phyloP scores from a whole-genome alignment of 768 basidiomycete genomes.

The Pleurotus ostreatus region DNA sequence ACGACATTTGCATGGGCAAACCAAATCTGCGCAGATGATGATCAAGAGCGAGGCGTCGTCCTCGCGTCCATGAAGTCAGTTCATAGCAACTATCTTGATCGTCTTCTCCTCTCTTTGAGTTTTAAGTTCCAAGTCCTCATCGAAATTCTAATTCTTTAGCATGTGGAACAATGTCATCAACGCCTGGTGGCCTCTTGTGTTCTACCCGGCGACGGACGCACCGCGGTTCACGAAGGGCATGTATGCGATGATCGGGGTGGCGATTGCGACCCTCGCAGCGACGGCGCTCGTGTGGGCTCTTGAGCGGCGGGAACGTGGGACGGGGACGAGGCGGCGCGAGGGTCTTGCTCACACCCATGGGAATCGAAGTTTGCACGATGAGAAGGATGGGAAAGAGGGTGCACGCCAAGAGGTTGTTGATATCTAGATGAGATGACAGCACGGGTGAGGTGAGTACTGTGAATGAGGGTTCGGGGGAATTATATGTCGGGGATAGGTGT shows the following conservation, averaged over 20 bases:
- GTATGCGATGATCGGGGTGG: conserved; percentile 62
- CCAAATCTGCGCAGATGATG: conserved; percentile 67
- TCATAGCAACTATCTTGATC: too few relatives aligned
- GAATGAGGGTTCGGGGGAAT: background rate
- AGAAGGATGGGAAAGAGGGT: background rate
- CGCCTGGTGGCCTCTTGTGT: conserved; percentile 68
- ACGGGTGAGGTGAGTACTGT: background rate
- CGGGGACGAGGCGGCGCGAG: background rate
- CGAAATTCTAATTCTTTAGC: conserved; percentile 23
- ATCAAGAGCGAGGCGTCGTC: conserved; percentile 64
- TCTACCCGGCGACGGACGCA: conserved; percentile 72
- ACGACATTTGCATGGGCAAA: conserved; percentile 84
- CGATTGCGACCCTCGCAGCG: conserved; percentile 48
- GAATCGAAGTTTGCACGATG: background rate
- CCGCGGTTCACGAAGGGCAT: conserved; percentile 65
- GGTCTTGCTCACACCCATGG: background rate
- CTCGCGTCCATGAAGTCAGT: conserved; percentile 73
- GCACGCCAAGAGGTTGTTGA: background rate
- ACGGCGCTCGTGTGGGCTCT: conserved; percentile 57
- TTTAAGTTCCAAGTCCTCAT: background rate
- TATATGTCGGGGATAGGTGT: too few relatives aligned
- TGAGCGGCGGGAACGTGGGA: conserved; percentile 31
- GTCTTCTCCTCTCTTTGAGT: background rate
- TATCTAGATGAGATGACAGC: background rate
- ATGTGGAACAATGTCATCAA: conserved; percentile 71